Base-by-base conservation (phyloP, 225 moss, liverwort and hornwort species). In the Bryum argenteum region DNA sequence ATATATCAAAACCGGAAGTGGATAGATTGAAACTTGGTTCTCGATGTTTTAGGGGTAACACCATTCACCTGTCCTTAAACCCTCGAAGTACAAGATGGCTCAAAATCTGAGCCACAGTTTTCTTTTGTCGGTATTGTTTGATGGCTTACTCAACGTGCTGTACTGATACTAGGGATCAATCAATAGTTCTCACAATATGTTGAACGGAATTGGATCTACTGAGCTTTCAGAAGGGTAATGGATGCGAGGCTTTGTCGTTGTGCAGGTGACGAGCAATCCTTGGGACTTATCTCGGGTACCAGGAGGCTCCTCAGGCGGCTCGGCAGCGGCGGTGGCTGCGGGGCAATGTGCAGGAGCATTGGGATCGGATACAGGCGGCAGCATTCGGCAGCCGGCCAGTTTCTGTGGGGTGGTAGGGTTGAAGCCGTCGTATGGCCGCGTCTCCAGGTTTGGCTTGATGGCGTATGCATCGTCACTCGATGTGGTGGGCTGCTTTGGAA, bases 251-350 rank as follows among this genome's bases (percentile, higher is more conserved):
- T 20, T 50, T 72, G 62, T 55, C 26, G 47, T 9, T 67, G 58
- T 51, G 13, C 73, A 91, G 91, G 90, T 88, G 24, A 94, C 94
- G 58, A 79, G 87, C 58, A 98, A 98, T 77, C 94, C 97, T 22
- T 98, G 97, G 94, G 97, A 98, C 65, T 72, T 94, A 62, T 87
- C 94, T 12, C 86, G 97, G n/a, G 85, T 98, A 28, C 97, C 94
- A 18, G 97, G 97, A 40, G 94, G 97, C 10, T 98, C 97, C 12
- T 97, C 97, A 8, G 97, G 97, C 41, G 94, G 94, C 8, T 97
- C 97, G 74, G 94, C 94, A n/a, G 97, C 97, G 28, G 94, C 97
- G 26, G 92, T 94, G 22, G 94, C 94, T 14, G 83, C 89, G 41
- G 83, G 83, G 44, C 97, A 97, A 69, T 94, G 94, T 61, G 97